These are phyloP conservation scores for Phellinidium pouzarii DNA, from an alignment of 1,284 basidiomycete species.

Conservation along the genomic window DNA sequence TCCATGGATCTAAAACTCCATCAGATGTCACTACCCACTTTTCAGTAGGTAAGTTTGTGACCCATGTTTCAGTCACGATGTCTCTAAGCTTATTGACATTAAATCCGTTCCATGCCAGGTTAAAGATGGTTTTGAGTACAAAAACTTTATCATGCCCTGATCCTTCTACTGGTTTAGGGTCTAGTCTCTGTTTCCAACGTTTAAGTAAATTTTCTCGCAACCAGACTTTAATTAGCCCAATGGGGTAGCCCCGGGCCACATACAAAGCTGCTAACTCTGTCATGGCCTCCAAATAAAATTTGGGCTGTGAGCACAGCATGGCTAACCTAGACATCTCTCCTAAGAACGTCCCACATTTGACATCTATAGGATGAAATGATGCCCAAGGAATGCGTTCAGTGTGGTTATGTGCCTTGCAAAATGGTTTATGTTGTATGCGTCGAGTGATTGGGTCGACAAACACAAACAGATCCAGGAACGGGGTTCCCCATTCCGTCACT, in stretches of 20 bases:
- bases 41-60: too few species aligned
- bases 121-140: slow-evolving; percentile 22
- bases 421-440: slow-evolving; percentile 26
- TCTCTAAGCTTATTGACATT: background rate
- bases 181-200: slow-evolving; percentile 19
- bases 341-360: slow-evolving; percentile 31
- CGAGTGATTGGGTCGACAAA: slow-evolving; percentile 21
- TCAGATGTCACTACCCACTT: too few species aligned
- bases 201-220: background rate
- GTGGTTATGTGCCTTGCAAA: slow-evolving; percentile 28
- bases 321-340: slow-evolving; percentile 33
- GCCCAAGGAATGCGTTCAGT: slow-evolving; percentile 33
- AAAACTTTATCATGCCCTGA: slow-evolving; percentile 20
- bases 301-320: slow-evolving; percentile 27
- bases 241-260: slow-evolving; percentile 27
- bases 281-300: slow-evolving; percentile 25
- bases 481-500: slow-evolving; percentile 19
- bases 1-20: too few species aligned
- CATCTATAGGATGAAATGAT: slow-evolving; percentile 30
- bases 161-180: background rate
- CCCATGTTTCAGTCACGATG: background rate
- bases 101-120: slow-evolving; percentile 7
- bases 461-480: slow-evolving; percentile 30
- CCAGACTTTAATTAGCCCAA: slow-evolving; percentile 14
- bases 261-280: slow-evolving; percentile 26